phyloP scores from a whole-genome alignment of 2,329 filamentous ascomycete genomes.

The Xylariaceae sp. region DNA sequence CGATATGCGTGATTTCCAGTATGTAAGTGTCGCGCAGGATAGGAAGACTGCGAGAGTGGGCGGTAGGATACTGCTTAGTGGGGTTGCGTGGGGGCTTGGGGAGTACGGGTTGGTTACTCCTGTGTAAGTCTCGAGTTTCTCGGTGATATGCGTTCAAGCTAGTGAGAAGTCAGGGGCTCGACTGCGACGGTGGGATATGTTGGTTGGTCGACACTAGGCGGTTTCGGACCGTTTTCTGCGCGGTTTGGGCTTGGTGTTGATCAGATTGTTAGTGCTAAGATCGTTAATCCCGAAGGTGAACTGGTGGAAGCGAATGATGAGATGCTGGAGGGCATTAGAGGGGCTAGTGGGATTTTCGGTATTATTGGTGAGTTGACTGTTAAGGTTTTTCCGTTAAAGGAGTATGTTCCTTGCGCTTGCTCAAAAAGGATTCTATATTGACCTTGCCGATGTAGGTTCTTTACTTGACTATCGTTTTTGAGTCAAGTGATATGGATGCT shows the following conservation, averaged over 20 bases:
- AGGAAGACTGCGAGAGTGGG: conserved; percentile 33
- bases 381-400: conserved; percentile 36
- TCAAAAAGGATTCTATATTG: too few species aligned
- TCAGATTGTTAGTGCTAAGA: conserved; percentile 36
- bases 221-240: conserved; percentile 32
- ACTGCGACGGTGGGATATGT: conserved; percentile 32
- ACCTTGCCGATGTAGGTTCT: too few species aligned
- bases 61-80: conserved; percentile 34
- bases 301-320: conserved; percentile 37
- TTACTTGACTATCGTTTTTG: conserved; percentile 31
- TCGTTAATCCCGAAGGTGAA: conserved; percentile 37
- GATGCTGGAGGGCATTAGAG: conserved; percentile 38
- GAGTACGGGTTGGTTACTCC: conserved; percentile 31
- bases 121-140: conserved; percentile 14
- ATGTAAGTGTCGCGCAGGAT: conserved; percentile 28
- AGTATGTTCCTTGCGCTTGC: conserved; percentile 20
- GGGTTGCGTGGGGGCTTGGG: conserved; percentile 27
- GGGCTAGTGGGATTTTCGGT: conserved; percentile 39
- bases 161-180: conserved; percentile 13
- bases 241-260: conserved; percentile 37
- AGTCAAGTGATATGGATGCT: conserved; percentile 29
- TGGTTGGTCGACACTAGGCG: conserved; percentile 36
- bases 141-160: neutral
- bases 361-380: conserved; percentile 40
- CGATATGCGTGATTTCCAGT: conserved; percentile 37